Evolutionary conservation across 371 early-diverging fungal species (phyloP).

Genomic region (Mortierella sp.): DNA sequence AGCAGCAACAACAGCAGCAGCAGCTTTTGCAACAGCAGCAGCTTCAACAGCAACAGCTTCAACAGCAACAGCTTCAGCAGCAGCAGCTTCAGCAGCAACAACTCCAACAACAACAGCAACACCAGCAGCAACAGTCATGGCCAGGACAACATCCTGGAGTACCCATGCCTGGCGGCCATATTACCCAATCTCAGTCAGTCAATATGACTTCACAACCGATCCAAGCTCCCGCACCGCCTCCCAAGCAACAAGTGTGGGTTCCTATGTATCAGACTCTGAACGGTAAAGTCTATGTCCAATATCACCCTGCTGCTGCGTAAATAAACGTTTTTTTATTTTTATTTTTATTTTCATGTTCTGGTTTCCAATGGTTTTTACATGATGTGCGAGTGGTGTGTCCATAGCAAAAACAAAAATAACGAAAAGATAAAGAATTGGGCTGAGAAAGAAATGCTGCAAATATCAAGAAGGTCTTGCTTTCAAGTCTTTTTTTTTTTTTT

Average conservation of each 20-base stretch:
- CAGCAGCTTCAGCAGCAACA: constrained; percentile 15
- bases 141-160: constrained; percentile 5
- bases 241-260: constrained; percentile 48
- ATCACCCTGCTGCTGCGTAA: constrained; percentile 14
- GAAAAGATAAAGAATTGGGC: too few species aligned
- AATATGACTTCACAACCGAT: constrained; percentile 1
- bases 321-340: too few species aligned
- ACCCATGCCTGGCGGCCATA: too few species aligned
- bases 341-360: too few species aligned
- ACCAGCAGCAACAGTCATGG: too few species aligned
- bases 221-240: constrained; percentile 1
- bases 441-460: too few species aligned
- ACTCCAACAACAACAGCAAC: neutral
- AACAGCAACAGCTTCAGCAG: constrained; percentile 8
- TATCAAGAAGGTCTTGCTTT: too few species aligned
- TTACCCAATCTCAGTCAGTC: too few species aligned
- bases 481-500: too few species aligned
- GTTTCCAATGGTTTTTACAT: too few species aligned
- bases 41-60: constrained; percentile 6
- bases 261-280: constrained; percentile 35
- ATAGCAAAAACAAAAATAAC: too few species aligned
- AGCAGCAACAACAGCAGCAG: constrained; percentile 17
- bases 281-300: constrained; percentile 42
- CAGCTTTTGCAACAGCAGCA: constrained; percentile 3
- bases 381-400: too few species aligned